Evolutionary conservation across 768 basidiomycete species (phyloP).

Genomic region (Wakefieldia striispora): DNA sequence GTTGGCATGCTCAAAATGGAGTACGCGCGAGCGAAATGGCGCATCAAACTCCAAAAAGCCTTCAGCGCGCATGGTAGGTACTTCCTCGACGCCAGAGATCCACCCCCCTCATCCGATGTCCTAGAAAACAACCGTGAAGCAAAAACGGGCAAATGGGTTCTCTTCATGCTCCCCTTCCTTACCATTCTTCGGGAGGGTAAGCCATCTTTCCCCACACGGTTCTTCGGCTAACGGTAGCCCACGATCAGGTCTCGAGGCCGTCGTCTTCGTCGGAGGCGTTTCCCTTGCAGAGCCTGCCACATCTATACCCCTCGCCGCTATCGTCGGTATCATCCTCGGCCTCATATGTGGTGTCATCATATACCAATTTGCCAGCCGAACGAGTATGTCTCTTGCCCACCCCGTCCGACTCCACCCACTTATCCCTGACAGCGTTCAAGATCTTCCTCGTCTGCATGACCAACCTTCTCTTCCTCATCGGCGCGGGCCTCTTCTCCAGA

Average conservation of each 20-base stretch:
- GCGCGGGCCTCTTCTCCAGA: constrained; percentile 88
- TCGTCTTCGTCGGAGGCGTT: constrained; percentile 93
- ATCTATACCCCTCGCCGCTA: constrained; percentile 87
- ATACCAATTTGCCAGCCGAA: constrained; percentile 75
- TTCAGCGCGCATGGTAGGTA: constrained; percentile 59
- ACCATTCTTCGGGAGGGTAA: constrained; percentile 91
- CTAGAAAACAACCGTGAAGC: constrained; percentile 47
- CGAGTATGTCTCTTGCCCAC: constrained; percentile 45
- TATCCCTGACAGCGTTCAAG: constrained; percentile 52
- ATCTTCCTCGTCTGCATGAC: constrained; percentile 93
- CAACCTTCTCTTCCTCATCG: constrained; percentile 88
- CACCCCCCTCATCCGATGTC: not conserved
- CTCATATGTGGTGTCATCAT: constrained; percentile 71
- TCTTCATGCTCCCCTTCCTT: constrained; percentile 87
- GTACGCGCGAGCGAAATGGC: constrained; percentile 91
- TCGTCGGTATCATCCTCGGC: constrained; percentile 81
- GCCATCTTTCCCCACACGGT: not conserved
- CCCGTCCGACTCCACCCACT: not conserved
- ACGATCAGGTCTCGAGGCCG: constrained; percentile 72
- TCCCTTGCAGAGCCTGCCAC: constrained; percentile 79
- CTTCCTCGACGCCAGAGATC: not conserved
- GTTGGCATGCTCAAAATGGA: constrained; percentile 95
- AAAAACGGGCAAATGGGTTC: constrained; percentile 72
- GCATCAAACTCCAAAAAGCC: constrained; percentile 78
- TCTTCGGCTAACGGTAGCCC: not conserved